Evolutionary conservation across 306 rosid genomes (phyloP).

Genomic region (Lithocarpus polystachyus): DNA sequence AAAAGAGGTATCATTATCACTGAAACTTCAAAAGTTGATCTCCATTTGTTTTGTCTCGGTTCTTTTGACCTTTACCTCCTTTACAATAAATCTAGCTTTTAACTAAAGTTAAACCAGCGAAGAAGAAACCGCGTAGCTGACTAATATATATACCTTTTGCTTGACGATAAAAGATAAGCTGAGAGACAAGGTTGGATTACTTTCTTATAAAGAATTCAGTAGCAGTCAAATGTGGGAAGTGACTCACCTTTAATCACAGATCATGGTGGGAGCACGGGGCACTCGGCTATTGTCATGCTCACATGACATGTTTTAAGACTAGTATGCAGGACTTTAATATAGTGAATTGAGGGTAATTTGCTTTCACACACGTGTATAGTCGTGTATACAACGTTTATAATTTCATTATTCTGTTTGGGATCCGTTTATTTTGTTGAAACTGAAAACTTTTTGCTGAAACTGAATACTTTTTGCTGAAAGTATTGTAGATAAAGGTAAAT

Average conservation of each 20-base stretch:
- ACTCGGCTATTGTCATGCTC: conserved; percentile 30
- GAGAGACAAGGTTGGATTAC: conserved; percentile 22
- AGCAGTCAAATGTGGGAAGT: conserved; percentile 25
- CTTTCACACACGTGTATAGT: too few species aligned
- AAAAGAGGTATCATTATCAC: neutral
- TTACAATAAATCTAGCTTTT: neutral
- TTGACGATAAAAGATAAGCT: conserved; percentile 10
- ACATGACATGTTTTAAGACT: neutral
- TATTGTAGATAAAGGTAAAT: too few species aligned
- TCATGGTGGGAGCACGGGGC: neutral
- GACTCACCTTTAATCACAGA: conserved; percentile 4
- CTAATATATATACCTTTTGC: neutral
- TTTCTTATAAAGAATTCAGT: conserved; percentile 29
- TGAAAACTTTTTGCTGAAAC: too few species aligned
- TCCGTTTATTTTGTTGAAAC: too few species aligned
- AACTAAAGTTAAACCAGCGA: conserved; percentile 3
- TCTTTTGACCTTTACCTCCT: conserved; percentile 32
- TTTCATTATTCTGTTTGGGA: too few species aligned
- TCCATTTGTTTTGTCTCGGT: conserved; percentile 31
- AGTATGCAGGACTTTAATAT: neutral
- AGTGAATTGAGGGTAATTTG: too few species aligned
- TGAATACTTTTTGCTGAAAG: too few species aligned
- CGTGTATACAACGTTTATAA: too few species aligned
- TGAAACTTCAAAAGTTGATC: conserved; percentile 9
- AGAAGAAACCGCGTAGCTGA: conserved; percentile 54